phyloP scores from a whole-genome alignment of 495 filamentous ascomycete genomes.

The Penicillium cosmopolitanum region DNA sequence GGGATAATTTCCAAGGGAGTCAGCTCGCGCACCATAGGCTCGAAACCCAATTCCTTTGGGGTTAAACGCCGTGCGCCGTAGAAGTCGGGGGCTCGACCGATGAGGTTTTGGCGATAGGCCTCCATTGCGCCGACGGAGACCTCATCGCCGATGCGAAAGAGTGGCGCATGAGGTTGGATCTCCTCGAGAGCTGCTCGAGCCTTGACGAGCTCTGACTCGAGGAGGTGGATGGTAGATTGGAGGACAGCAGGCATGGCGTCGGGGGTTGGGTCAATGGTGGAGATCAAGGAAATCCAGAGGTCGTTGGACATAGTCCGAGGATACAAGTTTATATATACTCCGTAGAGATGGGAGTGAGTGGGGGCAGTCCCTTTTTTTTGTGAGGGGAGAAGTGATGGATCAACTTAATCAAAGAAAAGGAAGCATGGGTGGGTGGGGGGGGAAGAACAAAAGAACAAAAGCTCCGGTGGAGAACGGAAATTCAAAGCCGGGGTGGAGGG shows the following conservation, averaged over 20 bases:
- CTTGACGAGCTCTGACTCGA: conserved; percentile 49
- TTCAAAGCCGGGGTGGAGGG: conserved; percentile 20
- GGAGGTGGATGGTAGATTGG: conserved; percentile 48
- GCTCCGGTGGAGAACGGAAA: conserved; percentile 25
- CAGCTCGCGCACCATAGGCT: conserved; percentile 36
- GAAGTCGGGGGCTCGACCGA: conserved; percentile 46
- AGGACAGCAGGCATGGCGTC: conserved; percentile 47
- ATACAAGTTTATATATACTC: conserved; percentile 3
- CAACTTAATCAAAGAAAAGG: not conserved
- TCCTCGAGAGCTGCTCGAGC: conserved; percentile 48
- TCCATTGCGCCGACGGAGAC: conserved; percentile 45
- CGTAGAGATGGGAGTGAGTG: not conserved
- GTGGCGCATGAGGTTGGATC: conserved; percentile 42
- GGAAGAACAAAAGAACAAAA: conserved; percentile 6
- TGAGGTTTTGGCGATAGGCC: conserved; percentile 48
- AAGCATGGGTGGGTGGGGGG: not conserved
- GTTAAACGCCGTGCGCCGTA: conserved; percentile 46
- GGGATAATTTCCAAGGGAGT: conserved; percentile 13
- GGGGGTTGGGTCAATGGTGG: conserved; percentile 37
- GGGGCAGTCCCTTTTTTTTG: not conserved
- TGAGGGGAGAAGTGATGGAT: not conserved
- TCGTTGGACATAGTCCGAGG: conserved; percentile 42
- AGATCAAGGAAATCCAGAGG: conserved; percentile 40
- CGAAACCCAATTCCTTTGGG: conserved; percentile 45
- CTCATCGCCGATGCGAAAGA: conserved; percentile 39